Evolutionary conservation across 2,329 filamentous ascomycete species (phyloP), one percentile per base, ranked within the genome.

Genomic region (Pezicula carpinea): DNA sequence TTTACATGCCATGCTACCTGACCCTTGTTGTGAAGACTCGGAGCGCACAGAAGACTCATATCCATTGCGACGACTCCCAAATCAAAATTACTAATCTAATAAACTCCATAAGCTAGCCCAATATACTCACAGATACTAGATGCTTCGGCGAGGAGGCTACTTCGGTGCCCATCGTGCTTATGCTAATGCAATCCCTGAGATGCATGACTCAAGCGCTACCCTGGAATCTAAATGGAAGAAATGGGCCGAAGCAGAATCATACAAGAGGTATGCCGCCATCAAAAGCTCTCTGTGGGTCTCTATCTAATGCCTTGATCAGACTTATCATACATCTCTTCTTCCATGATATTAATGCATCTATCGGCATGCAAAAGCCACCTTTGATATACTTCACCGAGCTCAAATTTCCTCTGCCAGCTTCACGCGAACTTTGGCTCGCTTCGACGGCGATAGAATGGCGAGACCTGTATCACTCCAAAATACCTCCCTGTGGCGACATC

Each of bases 311-410:
- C 35, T 6, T 11, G 17, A 36, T 42, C 35, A 76, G 77, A 31
- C 75, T 89, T 3, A 77, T 79, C 4, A 82, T 84, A 50, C 80
- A 83, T 58, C 68, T 80, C n/a, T 85, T 84, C 55, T 64, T 83
- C 6, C 74, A 83, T 49, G 84, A 88, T 56, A 73, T 80, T 0
- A 80, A 86, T 49, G 74, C 77, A 4, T 85, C 84, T 2, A 83
- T 88, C 69, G 79, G 80, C 1, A 72, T 85, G 3, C 70, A 85
- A 46, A 80, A 77, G 17, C 82, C 78, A 48, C 81, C 82, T 0
- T 68, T 80, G 19, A 79, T 87, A 53, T 84, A 83, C 0, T 87
- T 86, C 56, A 75, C 81, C 0, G 85, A 89, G 56, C 67, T 88
- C 38, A 79, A 78, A 6, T 66, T 87, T 3, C 83, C 83, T 1